phyloP scores from a whole-genome alignment of 352 stramenopile genomes.

The Globisporangium cystogenes region DNA sequence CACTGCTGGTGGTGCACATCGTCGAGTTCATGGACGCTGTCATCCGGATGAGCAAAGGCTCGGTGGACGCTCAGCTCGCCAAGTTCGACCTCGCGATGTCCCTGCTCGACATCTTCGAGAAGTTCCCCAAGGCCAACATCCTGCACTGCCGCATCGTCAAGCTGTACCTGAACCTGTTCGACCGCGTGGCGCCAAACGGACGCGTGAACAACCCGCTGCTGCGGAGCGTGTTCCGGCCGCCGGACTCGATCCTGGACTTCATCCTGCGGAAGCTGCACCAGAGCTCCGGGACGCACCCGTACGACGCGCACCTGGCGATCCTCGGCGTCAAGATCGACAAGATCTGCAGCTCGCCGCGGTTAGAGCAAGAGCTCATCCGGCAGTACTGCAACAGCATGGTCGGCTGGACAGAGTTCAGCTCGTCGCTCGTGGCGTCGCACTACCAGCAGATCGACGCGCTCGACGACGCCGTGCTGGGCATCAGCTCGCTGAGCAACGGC shows the following conservation, averaged over 20 bases:
- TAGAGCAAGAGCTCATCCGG: constrained; percentile 72
- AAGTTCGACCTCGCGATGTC: constrained; percentile 52
- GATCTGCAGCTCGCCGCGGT: constrained; percentile 61
- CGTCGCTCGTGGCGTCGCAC: constrained; percentile 61
- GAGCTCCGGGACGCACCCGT: constrained; percentile 41
- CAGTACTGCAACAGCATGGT: constrained; percentile 62
- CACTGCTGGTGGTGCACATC: constrained; percentile 59
- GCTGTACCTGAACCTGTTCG: constrained; percentile 60
- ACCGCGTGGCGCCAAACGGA: constrained; percentile 50
- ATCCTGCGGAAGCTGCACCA: constrained; percentile 61
- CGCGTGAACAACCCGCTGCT: constrained; percentile 74
- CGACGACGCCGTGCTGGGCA: constrained; percentile 31
- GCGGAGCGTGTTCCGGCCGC: constrained; percentile 62
- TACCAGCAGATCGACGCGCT: constrained; percentile 77
- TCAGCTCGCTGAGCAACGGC: constrained; percentile 13
- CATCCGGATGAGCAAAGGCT: constrained; percentile 57
- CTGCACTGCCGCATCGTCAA: constrained; percentile 68
- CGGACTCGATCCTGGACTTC: constrained; percentile 59
- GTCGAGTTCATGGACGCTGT: constrained; percentile 58
- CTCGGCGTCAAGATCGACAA: constrained; percentile 78
- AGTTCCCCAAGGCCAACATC: constrained; percentile 66
- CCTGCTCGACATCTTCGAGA: constrained; percentile 65
- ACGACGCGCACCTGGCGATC: constrained; percentile 68
- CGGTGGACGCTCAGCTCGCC: constrained; percentile 44
- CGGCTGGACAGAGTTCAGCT: constrained; percentile 61